Conservation (phyloP, 352 stramenopile genomes). For the Blastocystis sp. region DNA sequence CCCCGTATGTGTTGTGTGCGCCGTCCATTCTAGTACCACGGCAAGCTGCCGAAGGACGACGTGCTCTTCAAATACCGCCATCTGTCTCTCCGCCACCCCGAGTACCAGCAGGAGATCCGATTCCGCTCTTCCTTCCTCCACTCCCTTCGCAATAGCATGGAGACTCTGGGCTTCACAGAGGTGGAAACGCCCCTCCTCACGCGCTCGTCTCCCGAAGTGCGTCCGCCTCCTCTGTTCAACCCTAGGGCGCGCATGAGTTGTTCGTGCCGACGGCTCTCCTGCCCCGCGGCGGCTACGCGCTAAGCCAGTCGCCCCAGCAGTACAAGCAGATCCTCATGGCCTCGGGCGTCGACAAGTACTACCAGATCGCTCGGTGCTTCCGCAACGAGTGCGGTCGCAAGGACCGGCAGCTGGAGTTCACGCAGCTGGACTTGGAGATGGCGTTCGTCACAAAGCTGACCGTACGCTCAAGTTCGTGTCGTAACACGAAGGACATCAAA, state of each 20-base stretch:
- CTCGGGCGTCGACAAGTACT: slow-evolving; percentile 81
- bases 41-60: slow-evolving; percentile 50
- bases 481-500: slow-evolving; percentile 8
- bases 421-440: slow-evolving; percentile 85
- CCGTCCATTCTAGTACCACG: slow-evolving; percentile 29
- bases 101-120: slow-evolving; percentile 1
- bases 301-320: slow-evolving; percentile 84
- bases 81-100: slow-evolving; percentile 48
- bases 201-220: slow-evolving; percentile 32
- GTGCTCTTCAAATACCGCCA: slow-evolving; percentile 44
- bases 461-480: not conserved
- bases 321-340: slow-evolving; percentile 88
- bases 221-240: not conserved
- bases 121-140: slow-evolving; percentile 44
- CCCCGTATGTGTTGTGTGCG: not conserved
- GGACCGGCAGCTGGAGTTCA: slow-evolving; percentile 85
- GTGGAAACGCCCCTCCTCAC: slow-evolving; percentile 62
- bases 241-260: slow-evolving; percentile 54
- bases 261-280: slow-evolving; percentile 34
- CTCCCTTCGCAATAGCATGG: not conserved
- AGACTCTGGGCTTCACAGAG: slow-evolving; percentile 18
- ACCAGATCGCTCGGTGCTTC: slow-evolving; percentile 84
- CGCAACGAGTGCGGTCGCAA: slow-evolving; percentile 81
- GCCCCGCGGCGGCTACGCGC: slow-evolving; percentile 74
- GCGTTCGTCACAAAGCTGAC: slow-evolving; percentile 74